Evolutionary conservation across 352 stramenopile species (phyloP).

Genomic region (Phytopythium kandeliae): DNA sequence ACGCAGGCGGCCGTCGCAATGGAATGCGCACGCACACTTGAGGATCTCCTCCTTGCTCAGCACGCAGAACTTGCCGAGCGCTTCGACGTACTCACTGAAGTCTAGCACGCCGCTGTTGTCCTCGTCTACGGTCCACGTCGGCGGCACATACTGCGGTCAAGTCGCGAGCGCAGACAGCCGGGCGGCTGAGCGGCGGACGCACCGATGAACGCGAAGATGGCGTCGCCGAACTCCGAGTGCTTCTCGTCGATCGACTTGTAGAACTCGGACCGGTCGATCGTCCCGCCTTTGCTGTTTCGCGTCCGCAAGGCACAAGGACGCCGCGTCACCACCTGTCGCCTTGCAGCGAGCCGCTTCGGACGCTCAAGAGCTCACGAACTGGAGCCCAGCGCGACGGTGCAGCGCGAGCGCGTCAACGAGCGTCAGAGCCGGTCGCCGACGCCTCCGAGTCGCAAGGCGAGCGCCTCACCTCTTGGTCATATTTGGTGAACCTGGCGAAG

Average conservation of each 20-base stretch:
- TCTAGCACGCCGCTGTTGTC: constrained; percentile 67
- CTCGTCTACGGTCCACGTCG: constrained; percentile 26
- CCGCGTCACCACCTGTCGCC: too few relatives aligned
- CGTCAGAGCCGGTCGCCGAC: too few relatives aligned
- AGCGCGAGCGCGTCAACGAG: too few relatives aligned
- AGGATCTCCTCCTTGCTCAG: constrained; percentile 70
- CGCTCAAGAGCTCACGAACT: too few relatives aligned
- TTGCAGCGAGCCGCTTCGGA: too few relatives aligned
- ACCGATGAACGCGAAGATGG: constrained; percentile 70
- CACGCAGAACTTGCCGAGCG: constrained; percentile 69
- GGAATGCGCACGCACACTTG: constrained; percentile 33
- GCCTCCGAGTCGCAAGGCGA: too few relatives aligned
- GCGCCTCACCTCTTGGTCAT: constrained; percentile 58
- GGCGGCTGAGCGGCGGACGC: not conserved
- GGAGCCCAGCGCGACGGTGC: too few relatives aligned
- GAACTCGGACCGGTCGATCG: constrained; percentile 64
- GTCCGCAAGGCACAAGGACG: too few relatives aligned
- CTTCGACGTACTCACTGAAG: constrained; percentile 75
- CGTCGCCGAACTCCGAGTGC: constrained; percentile 61
- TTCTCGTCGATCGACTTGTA: constrained; percentile 68
- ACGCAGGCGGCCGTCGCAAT: not conserved
- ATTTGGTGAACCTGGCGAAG: constrained; percentile 53
- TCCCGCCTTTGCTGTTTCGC: constrained; percentile 45
- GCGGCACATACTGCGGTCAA: too few relatives aligned
- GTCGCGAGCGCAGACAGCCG: not conserved